Base-by-base conservation (phyloP, 2,329 filamentous ascomycete species). In the Neophaeococcomyces mojaviensis region DNA sequence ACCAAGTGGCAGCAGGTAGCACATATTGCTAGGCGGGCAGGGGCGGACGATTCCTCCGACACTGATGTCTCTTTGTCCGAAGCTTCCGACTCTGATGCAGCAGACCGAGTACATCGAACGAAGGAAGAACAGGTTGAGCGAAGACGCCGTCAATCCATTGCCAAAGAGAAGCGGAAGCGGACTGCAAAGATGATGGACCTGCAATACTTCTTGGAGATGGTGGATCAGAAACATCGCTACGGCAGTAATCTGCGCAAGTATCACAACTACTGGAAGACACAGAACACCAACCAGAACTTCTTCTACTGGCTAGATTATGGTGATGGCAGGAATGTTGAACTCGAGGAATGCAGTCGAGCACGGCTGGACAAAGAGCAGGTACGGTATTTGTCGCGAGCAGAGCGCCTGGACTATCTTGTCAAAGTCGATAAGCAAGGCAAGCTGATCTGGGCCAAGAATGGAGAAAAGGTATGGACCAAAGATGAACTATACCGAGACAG, bases 251-350 rank as follows among this genome's bases (percentile, higher is more conserved):
- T 95, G 41, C 74, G 85, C 26, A 76, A 78, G 26, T 96, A 95
- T 57, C 89, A 96, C 59, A 78, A 80, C 49, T 79, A 85, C 53
- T 96, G 89, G 89, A 88, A 88, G 63, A 78, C 76, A 49, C 71
- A 79, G 1, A 72, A 85, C 22, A 90, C 87, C 0, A 77, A 80
- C 3, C 84, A 95, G 61, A 94, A 92, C 60, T 96, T 89, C 73
- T 95, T 95, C 63, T 90, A 88, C 66, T 95, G 89, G 88, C 72
- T 95, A 1, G 89, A 96, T 61, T 73, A 84, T 48, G 89, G 89
- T 4, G 82, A 82, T 39, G 89, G 89, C 0, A 79, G 71, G 55
- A 64, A 76, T 32, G 61, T 92, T 35, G 83, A 90, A 52, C 68
- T 90, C 10, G 75, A 79, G 3, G 74, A 78, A 0, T 88, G 88